A percentile compares a stretch with the other conserved stretches of the same genome.
These are phyloP conservation scores for Lachancea nothofagi DNA, from an alignment of 805 yeast species.

Conservation along the genomic window DNA sequence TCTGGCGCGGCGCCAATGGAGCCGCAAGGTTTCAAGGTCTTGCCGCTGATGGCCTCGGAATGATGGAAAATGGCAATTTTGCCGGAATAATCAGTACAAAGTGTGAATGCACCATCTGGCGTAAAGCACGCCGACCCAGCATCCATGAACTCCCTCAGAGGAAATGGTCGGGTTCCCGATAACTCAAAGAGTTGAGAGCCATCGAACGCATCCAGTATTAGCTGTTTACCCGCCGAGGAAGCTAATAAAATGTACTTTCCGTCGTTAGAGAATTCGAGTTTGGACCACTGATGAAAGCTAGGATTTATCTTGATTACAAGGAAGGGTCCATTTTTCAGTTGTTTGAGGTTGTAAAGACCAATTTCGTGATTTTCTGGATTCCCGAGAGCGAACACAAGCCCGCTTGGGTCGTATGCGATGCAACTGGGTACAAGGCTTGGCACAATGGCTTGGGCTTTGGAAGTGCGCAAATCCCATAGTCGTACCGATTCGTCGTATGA, in stretches of 20 bases:
- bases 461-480: constrained; percentile 77
- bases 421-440: constrained; percentile 50
- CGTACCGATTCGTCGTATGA: constrained; percentile 76
- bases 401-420: constrained; percentile 78
- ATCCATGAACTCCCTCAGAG: constrained; percentile 40
- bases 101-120: constrained; percentile 60
- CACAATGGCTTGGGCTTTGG: constrained; percentile 58
- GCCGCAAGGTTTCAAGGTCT: constrained; percentile 25
- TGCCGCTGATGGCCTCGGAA: constrained; percentile 28
- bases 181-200: constrained; percentile 47
- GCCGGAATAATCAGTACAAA: constrained; percentile 56
- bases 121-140: constrained; percentile 56
- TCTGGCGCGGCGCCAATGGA: constrained; percentile 30
- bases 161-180: constrained; percentile 44
- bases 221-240: constrained; percentile 51
- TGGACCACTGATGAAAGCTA: constrained; percentile 45
- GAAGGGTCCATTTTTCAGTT: constrained; percentile 55
- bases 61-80: constrained; percentile 50
- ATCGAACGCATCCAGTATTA: constrained; percentile 63
- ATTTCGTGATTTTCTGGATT: constrained; percentile 40
- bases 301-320: constrained; percentile 38
- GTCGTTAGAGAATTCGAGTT: constrained; percentile 73
- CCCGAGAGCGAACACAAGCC: constrained; percentile 71
- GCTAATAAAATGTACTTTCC: constrained; percentile 60
- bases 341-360: constrained; percentile 56